Evolutionary conservation across 129 eudicot species (phyloP).

Genomic region (Centaurea solstitialis): DNA sequence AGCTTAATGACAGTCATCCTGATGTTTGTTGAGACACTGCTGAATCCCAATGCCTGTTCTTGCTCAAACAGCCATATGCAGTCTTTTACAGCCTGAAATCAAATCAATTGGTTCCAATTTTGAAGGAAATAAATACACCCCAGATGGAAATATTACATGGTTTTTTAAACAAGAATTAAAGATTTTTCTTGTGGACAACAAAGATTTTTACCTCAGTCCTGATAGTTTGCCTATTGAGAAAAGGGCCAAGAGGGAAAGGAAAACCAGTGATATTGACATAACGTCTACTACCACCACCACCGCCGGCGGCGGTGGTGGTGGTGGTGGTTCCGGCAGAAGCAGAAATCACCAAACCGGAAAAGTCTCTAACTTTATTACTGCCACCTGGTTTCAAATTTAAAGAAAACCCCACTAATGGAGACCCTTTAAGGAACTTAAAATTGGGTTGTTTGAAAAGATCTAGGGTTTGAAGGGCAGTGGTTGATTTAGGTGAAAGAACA

Average conservation of each 20-base stretch:
- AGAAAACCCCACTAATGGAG: slow-evolving; percentile 31
- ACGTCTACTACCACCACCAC: slow-evolving; percentile 53
- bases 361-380: slow-evolving; percentile 20
- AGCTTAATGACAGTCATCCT: slow-evolving; percentile 98
- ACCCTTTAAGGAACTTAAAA: slow-evolving; percentile 45
- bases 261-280: slow-evolving; percentile 91
- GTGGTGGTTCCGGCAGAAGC: slow-evolving; percentile 44
- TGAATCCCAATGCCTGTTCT: slow-evolving; percentile 98
- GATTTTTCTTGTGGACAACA: slow-evolving; percentile 2
- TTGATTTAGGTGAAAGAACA: slow-evolving; percentile 49
- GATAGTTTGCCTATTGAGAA: slow-evolving; percentile 79
- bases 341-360: slow-evolving; percentile 45
- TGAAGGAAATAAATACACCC: slow-evolving; percentile 3
- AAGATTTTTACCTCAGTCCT: slow-evolving; percentile 73
- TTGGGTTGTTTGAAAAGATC: slow-evolving; percentile 39
- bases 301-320: slow-evolving; percentile 10
- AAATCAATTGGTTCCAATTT: not conserved
- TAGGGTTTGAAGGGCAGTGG: slow-evolving; percentile 23
- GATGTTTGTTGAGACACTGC: slow-evolving; percentile 96
- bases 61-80: slow-evolving; percentile 94
- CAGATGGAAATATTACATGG: not conserved
- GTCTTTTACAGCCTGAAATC: slow-evolving; percentile 74
- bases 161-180: too few relatives aligned
- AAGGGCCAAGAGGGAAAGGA: slow-evolving; percentile 98
- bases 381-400: slow-evolving; percentile 36